Evolutionary conservation across 1,284 basidiomycete genomes (phyloP).

Genomic region (Heterobasidion parviporum): DNA sequence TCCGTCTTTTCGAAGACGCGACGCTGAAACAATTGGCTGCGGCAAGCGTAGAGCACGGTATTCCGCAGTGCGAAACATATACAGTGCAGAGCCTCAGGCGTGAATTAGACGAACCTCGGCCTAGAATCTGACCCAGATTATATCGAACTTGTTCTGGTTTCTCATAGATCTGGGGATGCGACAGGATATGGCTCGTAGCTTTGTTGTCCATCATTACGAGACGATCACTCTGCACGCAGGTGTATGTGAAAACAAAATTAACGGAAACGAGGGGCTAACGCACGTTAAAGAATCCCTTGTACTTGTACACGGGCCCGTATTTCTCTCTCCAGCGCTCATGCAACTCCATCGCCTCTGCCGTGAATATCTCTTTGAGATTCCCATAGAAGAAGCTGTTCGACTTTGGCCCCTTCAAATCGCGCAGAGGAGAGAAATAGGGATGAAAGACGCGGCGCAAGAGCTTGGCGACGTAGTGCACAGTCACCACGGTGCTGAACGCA

Average conservation of each 20-base stretch:
- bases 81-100: too few relatives aligned
- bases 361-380: slow-evolving; percentile 36
- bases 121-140: slow-evolving; percentile 30
- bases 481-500: not conserved
- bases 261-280: slow-evolving; percentile 7
- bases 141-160: slow-evolving; percentile 31
- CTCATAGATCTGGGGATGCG: slow-evolving; percentile 35
- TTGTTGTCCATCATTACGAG: slow-evolving; percentile 41
- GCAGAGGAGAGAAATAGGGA: slow-evolving; percentile 14
- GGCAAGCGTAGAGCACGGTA: too few relatives aligned
- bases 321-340: slow-evolving; percentile 46
- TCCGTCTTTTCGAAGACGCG: too few relatives aligned
- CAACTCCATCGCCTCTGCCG: slow-evolving; percentile 29
- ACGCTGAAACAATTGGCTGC: too few relatives aligned
- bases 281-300: slow-evolving; percentile 37
- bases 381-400: slow-evolving; percentile 19
- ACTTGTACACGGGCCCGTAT: slow-evolving; percentile 44
- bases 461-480: not conserved
- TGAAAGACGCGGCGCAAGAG: not conserved
- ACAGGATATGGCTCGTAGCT: slow-evolving; percentile 40
- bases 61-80: too few relatives aligned
- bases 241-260: not conserved
- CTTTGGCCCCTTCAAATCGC: slow-evolving; percentile 17
- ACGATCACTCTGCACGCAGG: slow-evolving; percentile 23
- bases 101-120: slow-evolving; percentile 25